Percentiles rank a stretch among this genome's conserved stretches.
Conservation (phyloP, 1,139 yeast genomes). For the Lodderomyces margitis region DNA sequence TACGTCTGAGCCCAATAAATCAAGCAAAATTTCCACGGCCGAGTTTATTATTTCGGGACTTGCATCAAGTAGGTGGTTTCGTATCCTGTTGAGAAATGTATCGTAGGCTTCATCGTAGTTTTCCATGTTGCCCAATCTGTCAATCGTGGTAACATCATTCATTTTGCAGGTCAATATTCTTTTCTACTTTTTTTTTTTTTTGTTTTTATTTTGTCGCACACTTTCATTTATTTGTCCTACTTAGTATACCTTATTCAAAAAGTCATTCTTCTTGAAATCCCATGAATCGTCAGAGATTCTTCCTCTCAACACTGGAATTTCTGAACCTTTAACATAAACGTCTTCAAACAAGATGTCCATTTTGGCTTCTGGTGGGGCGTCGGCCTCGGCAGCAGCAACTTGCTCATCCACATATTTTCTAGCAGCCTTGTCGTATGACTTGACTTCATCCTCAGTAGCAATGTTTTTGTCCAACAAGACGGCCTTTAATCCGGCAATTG, state of each 20-base stretch:
- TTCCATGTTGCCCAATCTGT: neutral
- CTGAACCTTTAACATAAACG: slow-evolving; percentile 93
- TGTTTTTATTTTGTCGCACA: slow-evolving; percentile 1
- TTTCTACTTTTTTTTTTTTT: slow-evolving; percentile 1
- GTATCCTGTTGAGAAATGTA: slow-evolving; percentile 28
- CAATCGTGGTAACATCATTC: neutral
- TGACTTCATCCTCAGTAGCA: slow-evolving; percentile 92
- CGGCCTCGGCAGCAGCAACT: slow-evolving; percentile 88
- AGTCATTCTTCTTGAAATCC: slow-evolving; percentile 76
- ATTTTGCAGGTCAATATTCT: neutral
- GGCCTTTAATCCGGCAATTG: slow-evolving; percentile 93
- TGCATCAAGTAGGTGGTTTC: slow-evolving; percentile 32
- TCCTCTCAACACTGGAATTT: slow-evolving; percentile 91
- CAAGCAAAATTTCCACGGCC: slow-evolving; percentile 66
- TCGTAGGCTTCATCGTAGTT: slow-evolving; percentile 16
- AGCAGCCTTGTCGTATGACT: slow-evolving; percentile 91
- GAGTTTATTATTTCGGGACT: slow-evolving; percentile 48
- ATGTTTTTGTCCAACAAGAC: slow-evolving; percentile 77
- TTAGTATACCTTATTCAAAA: slow-evolving; percentile 54
- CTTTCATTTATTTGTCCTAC: neutral
- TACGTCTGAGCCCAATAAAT: slow-evolving; percentile 51
- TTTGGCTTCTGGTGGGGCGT: slow-evolving; percentile 94
- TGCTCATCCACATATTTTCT: slow-evolving; percentile 94
- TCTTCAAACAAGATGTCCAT: slow-evolving; percentile 94
- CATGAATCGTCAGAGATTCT: slow-evolving; percentile 93